Conservation (phyloP, 2,329 filamentous ascomycete species). For the Stemphylium vesicarium region DNA sequence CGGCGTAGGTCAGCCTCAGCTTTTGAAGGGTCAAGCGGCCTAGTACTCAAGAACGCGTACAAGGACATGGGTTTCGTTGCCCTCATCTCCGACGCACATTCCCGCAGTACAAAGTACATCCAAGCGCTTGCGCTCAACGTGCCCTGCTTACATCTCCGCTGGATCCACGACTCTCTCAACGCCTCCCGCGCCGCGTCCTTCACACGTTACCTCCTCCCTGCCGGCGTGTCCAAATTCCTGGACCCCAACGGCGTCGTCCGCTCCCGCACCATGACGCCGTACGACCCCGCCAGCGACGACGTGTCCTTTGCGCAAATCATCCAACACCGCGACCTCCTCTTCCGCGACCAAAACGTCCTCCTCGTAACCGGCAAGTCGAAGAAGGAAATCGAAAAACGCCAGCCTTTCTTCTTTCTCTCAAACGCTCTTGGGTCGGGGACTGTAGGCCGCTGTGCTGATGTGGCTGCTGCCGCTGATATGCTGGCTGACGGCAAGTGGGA, state of each 20-base stretch:
- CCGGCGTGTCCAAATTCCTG: conserved; percentile 79
- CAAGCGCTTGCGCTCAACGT: conserved; percentile 90
- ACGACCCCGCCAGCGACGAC: conserved; percentile 61
- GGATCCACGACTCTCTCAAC: conserved; percentile 75
- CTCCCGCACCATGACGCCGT: conserved; percentile 71
- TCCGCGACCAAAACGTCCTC: conserved; percentile 71
- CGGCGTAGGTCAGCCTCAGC: conserved; percentile 18
- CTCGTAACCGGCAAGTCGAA: conserved; percentile 71
- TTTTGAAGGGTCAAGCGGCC: conserved; percentile 25
- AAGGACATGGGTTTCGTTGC: conserved; percentile 77
- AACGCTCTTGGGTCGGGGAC: conserved; percentile 75
- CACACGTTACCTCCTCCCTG: conserved; percentile 81
- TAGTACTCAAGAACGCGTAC: conserved; percentile 62
- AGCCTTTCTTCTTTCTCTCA: conserved; percentile 80
- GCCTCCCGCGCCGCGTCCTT: conserved; percentile 71
- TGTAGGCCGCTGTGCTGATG: conserved; percentile 69
- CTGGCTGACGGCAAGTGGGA: conserved; percentile 69
- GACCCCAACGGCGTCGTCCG: conserved; percentile 70
- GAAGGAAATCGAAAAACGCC: conserved; percentile 67
- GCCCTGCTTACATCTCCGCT: conserved; percentile 82
- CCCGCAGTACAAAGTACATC: conserved; percentile 88
- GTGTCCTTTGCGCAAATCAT: conserved; percentile 37
- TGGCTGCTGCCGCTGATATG: conserved; percentile 68
- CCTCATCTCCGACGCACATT: conserved; percentile 84
- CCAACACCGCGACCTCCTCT: conserved; percentile 62